These are phyloP conservation scores for Ganoderma boninense DNA, from an alignment of 1,284 basidiomycete genomes.

Conservation along the genomic window DNA sequence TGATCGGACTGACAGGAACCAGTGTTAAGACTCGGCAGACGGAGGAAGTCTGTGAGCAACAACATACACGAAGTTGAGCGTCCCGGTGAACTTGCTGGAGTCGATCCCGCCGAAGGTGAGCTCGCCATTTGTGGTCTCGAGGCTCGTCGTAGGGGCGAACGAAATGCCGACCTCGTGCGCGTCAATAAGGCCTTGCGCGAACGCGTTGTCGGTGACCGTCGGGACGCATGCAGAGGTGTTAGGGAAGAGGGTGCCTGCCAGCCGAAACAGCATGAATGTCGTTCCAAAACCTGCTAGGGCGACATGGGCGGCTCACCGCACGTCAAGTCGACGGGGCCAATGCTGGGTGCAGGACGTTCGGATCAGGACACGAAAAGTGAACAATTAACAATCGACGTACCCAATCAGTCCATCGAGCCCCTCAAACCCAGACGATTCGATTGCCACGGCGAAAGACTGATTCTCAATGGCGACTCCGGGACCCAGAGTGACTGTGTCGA, in stretches of 20 bases:
- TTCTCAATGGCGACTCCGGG: conserved; percentile 49
- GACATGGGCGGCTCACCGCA: conserved; percentile 27
- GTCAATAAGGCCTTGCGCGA: conserved; percentile 38
- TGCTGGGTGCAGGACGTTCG: conserved; percentile 35
- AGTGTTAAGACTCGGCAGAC: conserved; percentile 24
- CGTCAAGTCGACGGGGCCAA: conserved; percentile 57
- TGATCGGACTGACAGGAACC: conserved; percentile 49
- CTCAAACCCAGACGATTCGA: conserved; percentile 46
- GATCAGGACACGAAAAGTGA: not conserved
- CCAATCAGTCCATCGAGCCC: conserved; percentile 63
- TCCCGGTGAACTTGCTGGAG: conserved; percentile 55
- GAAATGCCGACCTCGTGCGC: conserved; percentile 53
- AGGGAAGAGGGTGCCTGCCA: conserved; percentile 40
- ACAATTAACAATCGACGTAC: conserved; percentile 17
- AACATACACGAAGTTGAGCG: conserved; percentile 54
- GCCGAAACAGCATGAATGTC: not conserved
- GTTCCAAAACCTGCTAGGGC: not conserved
- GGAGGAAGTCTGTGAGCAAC: conserved; percentile 31
- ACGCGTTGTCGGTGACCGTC: conserved; percentile 56
- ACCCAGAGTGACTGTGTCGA: conserved; percentile 37
- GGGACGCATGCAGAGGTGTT: conserved; percentile 48
- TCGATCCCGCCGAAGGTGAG: conserved; percentile 56
- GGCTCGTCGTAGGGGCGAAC: conserved; percentile 50
- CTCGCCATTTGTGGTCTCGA: conserved; percentile 38
- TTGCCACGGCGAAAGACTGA: conserved; percentile 60